Evolutionary conservation across 192 early-diverging fungal genomes (phyloP).

Genomic region (Haplosporangium gracile): DNA sequence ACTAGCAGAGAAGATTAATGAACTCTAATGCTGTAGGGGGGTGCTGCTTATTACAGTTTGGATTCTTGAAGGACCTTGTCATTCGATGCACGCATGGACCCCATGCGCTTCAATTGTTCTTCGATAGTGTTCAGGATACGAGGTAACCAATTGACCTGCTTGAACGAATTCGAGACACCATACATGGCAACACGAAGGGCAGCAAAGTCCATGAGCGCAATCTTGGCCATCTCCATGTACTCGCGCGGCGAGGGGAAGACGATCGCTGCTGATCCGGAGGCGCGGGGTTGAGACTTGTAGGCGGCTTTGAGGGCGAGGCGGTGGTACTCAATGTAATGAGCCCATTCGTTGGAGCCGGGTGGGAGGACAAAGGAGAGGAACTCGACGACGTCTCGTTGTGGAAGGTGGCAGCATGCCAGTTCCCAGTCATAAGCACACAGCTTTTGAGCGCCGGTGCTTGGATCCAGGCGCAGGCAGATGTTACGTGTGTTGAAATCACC

Average conservation of each 20-base stretch:
- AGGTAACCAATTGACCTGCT: constrained; percentile 44
- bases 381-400: constrained; percentile 53
- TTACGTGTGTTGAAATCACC: constrained; percentile 55
- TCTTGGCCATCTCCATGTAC: constrained; percentile 45
- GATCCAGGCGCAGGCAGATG: constrained; percentile 40
- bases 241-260: constrained; percentile 30
- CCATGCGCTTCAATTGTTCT: constrained; percentile 29
- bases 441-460: constrained; percentile 22
- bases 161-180: constrained; percentile 51
- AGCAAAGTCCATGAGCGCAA: constrained; percentile 51
- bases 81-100: constrained; percentile 4
- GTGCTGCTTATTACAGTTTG: constrained; percentile 17
- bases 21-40: too few relatives aligned
- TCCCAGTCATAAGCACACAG: constrained; percentile 55
- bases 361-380: constrained; percentile 53
- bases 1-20: background rate
- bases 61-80: constrained; percentile 23
- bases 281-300: background rate
- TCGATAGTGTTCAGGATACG: constrained; percentile 34
- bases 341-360: constrained; percentile 39
- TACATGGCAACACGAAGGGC: constrained; percentile 46
- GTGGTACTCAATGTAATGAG: constrained; percentile 55
- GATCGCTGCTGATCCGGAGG: background rate
- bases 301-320: constrained; percentile 41
- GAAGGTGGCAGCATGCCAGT: constrained; percentile 47